Conservation (phyloP, 352 stramenopile genomes). For the Phytophthora aleatoria region DNA sequence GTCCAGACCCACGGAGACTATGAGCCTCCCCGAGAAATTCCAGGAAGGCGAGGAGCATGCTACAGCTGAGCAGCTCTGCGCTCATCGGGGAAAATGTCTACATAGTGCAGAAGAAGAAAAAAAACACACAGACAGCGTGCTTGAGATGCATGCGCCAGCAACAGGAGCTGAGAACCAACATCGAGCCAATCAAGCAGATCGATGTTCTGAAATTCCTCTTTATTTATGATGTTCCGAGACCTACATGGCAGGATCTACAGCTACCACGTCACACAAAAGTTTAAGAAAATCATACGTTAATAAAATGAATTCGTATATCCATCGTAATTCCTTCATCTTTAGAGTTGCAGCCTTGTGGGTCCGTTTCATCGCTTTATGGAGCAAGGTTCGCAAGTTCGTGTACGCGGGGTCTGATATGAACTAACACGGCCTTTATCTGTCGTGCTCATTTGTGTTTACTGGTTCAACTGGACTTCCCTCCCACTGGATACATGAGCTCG, state of each 20-base stretch:
- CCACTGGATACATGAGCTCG: too few relatives aligned
- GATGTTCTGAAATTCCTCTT: constrained; percentile 23
- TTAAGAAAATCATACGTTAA: constrained; percentile 19
- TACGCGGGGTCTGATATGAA: too few relatives aligned
- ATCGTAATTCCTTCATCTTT: background rate
- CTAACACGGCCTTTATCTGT: background rate
- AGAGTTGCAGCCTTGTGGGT: background rate
- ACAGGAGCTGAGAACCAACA: constrained; percentile 10
- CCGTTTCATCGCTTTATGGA: constrained; percentile 10
- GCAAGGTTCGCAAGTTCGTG: background rate
- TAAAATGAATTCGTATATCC: constrained; percentile 15
- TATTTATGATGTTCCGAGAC: constrained; percentile 41
- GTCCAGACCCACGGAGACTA: constrained; percentile 31
- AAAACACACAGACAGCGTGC: constrained; percentile 17
- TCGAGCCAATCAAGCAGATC: background rate
- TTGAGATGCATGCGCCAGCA: background rate
- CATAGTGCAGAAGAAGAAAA: constrained; percentile 9
- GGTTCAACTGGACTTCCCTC: constrained; percentile 12
- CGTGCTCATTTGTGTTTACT: constrained; percentile 3
- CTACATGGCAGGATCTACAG: constrained; percentile 15
- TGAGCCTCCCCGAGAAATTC: constrained; percentile 26
- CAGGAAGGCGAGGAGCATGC: constrained; percentile 22
- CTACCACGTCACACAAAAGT: constrained; percentile 7
- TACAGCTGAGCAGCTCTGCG: constrained; percentile 25
- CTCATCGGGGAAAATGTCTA: too few relatives aligned